A percentile compares a stretch with the other conserved stretches of the same genome.
These are phyloP conservation scores for Crithidia fasciculata DNA, from an alignment of 208 protist species.

Conservation along the genomic window DNA sequence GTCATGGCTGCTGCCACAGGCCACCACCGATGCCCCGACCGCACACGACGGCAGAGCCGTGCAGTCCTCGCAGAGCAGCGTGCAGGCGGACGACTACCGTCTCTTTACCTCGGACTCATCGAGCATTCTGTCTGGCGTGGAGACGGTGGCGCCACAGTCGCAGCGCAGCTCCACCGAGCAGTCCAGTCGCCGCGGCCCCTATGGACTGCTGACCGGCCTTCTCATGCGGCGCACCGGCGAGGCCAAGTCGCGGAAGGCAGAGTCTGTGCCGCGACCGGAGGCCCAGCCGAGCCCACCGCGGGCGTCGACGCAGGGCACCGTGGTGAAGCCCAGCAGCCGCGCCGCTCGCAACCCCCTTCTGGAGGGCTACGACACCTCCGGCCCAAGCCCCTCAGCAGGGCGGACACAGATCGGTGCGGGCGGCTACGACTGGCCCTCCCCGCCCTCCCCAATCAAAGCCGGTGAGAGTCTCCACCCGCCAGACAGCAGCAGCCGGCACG, in stretches of 20 bases:
- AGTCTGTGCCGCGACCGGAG: not conserved
- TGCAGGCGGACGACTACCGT: constrained; percentile 16
- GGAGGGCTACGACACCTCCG: not conserved
- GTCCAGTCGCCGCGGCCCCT: not conserved
- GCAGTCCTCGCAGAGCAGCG: not conserved
- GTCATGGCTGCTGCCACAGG: constrained; percentile 8
- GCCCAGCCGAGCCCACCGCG: not conserved
- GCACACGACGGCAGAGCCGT: not conserved
- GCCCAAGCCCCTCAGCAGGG: not conserved
- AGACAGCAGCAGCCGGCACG: constrained; percentile 15
- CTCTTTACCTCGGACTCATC: constrained; percentile 9
- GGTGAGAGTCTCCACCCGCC: not conserved
- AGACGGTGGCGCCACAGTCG: constrained; percentile 18
- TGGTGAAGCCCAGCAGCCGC: not conserved
- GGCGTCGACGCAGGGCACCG: not conserved
- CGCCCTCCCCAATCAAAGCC: constrained; percentile 6
- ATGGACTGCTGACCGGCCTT: constrained; percentile 18
- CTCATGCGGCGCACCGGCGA: constrained; percentile 12
- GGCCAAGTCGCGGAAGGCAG: constrained; percentile 10
- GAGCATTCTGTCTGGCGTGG: constrained; percentile 25
- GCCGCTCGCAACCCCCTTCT: constrained; percentile 10
- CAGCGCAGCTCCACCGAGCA: not conserved
- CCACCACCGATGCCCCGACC: constrained; percentile 1
- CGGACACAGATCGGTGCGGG: constrained; percentile 10
- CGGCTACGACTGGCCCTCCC: constrained; percentile 28